A percentile compares a stretch with the other conserved stretches of the same genome.
phyloP scores from a whole-genome alignment of 345 rosid species.

The Boechera retrofracta region DNA sequence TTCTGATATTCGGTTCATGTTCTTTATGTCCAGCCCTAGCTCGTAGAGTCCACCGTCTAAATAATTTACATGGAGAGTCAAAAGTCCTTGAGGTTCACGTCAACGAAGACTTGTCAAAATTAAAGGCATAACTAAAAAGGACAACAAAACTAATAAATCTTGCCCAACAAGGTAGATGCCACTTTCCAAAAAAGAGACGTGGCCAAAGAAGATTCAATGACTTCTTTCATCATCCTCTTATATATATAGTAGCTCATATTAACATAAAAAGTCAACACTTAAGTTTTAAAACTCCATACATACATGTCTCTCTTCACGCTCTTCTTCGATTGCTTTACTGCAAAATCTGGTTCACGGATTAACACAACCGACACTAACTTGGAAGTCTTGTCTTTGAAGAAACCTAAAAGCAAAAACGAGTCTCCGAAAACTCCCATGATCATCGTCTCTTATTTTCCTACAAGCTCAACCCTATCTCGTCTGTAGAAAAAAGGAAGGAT shows the following conservation, averaged over 20 bases:
- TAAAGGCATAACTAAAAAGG: no score
- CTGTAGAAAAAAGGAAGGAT: background rate
- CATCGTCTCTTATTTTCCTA: conserved; percentile 1
- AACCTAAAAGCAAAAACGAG: background rate
- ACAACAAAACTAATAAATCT: background rate
- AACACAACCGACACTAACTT: background rate
- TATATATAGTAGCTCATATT: background rate
- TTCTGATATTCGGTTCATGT: no score
- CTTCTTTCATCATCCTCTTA: background rate
- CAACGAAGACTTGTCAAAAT: no score
- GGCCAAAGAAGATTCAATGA: background rate
- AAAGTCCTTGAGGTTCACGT: no score
- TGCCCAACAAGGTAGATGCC: background rate
- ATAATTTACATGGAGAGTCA: no score
- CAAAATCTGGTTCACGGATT: background rate
- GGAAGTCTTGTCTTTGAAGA: conserved; percentile 13
- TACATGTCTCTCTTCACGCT: background rate
- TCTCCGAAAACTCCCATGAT: conserved; percentile 5
- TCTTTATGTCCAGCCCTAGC: no score
- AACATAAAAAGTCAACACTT: background rate
- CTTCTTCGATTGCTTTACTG: background rate
- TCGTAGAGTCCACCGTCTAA: no score
- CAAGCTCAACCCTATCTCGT: background rate
- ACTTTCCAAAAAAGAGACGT: background rate
- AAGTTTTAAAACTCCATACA: background rate